Conservation (phyloP, 164 flowering plant species). For the Nymphaea colorata region DNA sequence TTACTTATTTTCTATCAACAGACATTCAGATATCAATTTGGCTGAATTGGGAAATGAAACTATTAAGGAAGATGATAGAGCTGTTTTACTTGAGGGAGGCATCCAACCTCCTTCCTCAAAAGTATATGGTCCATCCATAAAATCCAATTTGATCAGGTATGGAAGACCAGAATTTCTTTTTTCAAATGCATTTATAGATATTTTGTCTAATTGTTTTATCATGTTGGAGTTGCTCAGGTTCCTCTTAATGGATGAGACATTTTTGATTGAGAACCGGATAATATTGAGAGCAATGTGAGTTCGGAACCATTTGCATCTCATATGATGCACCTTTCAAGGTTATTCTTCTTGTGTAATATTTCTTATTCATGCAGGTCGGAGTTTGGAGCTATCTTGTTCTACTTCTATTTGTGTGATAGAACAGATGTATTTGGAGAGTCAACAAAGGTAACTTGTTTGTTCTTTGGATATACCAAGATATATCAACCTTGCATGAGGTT, state of each 20-base stretch:
- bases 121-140: slow-evolving; percentile 44
- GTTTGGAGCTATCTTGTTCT: slow-evolving; percentile 62
- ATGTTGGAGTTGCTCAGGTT: slow-evolving; percentile 33
- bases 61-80: slow-evolving; percentile 71
- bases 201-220: background rate
- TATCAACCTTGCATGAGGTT: too few relatives aligned
- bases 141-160: slow-evolving; percentile 64
- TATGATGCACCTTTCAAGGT: background rate
- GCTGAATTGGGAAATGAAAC: slow-evolving; percentile 61
- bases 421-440: slow-evolving; percentile 66
- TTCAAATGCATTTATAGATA: background rate
- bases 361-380: slow-evolving; percentile 53
- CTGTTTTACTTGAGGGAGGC: slow-evolving; percentile 86
- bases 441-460: slow-evolving; percentile 46
- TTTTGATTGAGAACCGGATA: slow-evolving; percentile 77
- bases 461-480: background rate
- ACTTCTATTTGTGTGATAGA: slow-evolving; percentile 83
- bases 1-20: slow-evolving; percentile 12
- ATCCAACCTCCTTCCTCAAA: slow-evolving; percentile 73
- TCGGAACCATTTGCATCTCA: background rate
- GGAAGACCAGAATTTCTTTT: background rate
- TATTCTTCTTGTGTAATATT: slow-evolving; percentile 1
- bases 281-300: slow-evolving; percentile 79
- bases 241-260: slow-evolving; percentile 71
- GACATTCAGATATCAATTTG: slow-evolving; percentile 86